These are phyloP conservation scores for Raffaelea arxii DNA, from an alignment of 2,329 filamentous ascomycete genomes.

Conservation along the genomic window DNA sequence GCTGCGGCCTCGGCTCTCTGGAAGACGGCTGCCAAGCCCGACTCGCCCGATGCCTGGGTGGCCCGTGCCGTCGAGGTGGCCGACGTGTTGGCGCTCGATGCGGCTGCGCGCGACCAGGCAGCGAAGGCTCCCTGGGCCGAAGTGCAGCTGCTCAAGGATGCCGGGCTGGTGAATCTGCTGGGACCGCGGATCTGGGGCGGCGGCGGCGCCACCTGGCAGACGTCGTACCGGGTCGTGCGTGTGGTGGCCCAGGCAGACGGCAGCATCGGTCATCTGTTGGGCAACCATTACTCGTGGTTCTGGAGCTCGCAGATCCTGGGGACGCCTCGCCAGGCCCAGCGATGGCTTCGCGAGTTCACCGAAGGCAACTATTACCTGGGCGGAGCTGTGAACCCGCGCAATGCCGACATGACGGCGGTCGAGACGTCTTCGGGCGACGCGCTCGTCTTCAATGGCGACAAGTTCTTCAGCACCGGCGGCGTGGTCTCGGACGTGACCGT, in stretches of 20 bases:
- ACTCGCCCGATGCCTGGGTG: neutral
- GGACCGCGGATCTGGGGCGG: neutral
- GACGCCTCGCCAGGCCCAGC: neutral
- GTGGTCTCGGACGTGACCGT: neutral
- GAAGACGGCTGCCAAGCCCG: neutral
- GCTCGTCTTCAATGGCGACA: neutral
- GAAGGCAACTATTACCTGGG: neutral
- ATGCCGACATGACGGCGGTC: neutral
- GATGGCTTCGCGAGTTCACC: neutral
- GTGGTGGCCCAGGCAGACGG: neutral
- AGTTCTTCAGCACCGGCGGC: neutral
- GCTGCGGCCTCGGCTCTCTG: neutral
- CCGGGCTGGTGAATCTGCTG: neutral
- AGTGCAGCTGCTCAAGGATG: neutral
- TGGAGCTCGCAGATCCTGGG: neutral
- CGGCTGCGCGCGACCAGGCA: neutral
- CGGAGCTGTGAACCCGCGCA: neutral
- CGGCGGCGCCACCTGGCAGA: neutral
- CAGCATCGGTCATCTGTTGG: neutral
- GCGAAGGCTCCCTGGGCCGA: neutral
- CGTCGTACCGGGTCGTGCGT: neutral
- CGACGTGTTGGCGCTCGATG: neutral
- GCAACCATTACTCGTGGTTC: neutral
- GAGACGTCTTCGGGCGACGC: neutral
- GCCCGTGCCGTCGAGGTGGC: neutral